Evolutionary conservation across 768 basidiomycete genomes (phyloP), one percentile per base, ranked within the genome.

Genomic region (Lactarius sp.): DNA sequence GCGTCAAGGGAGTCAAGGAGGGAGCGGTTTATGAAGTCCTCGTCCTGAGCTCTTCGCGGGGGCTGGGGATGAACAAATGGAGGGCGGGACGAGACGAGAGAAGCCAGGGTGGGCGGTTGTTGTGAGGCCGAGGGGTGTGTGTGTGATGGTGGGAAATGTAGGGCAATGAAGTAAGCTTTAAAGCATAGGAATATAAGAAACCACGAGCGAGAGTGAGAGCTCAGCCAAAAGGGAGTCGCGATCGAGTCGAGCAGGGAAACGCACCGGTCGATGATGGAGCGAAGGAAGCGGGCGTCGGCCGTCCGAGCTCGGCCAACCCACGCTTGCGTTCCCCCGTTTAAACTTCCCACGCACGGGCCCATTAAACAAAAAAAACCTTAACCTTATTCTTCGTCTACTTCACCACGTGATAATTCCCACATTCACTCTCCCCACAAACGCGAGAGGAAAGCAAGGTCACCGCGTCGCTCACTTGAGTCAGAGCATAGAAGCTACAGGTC

Each of bases 1-100:
- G 86, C 88, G 82, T 92, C 85, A 72, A 93, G 82, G 47, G 86
- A 88, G 75, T 89, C 90, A 69, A 92, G 77, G 62, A 92, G 81
- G 59, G 90, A 91, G 73, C 86, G 86, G 79, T 92, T 92, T 73
- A 92, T 90, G 71, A 86, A 85, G 76, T 88, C 90, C 83, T 92
- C 90, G 83, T 85, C 87, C 52, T 71, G 67, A 36, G 71, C 64
- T 54, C 68, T 70, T 39, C 66, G 73, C 58, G 50, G 66, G 62
- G 61, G 70, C 61, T 54, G 69, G 58, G 61, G 63, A 66, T 74
- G 70, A 46, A 72, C 67, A 64, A 70, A 71, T 13, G 72, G 67
- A 20, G 72, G 60, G 41, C 73, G 72, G 59, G 72, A 70, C 61
- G 73, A 68, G 58, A 74, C 65, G 56, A 73, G 69, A 36, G 75